A percentile compares a stretch with the other conserved stretches of the same genome.
These are phyloP conservation scores for Penicillium samsonianum DNA, from an alignment of 495 filamentous ascomycete species.

Conservation along the genomic window DNA sequence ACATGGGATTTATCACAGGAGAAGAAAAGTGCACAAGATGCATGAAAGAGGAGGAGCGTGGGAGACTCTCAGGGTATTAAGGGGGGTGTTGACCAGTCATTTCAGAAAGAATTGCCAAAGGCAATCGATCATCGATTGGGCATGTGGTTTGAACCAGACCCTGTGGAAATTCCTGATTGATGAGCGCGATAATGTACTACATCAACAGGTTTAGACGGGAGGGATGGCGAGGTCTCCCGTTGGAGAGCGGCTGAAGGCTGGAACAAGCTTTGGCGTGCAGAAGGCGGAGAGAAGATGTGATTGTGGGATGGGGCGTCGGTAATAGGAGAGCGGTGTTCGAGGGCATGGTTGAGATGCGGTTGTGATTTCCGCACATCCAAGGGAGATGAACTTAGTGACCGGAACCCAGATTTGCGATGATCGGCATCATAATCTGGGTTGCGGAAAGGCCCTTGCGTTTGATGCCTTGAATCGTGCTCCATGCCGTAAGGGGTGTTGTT, in stretches of 20 bases:
- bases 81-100: background rate
- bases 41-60: background rate
- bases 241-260: conserved; percentile 31
- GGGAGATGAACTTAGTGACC: conserved; percentile 47
- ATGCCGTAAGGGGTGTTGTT: conserved; percentile 48
- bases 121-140: conserved; percentile 31
- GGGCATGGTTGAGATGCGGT: conserved; percentile 26
- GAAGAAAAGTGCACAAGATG: conserved; percentile 14
- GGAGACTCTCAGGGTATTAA: conserved; percentile 14
- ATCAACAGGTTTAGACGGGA: conserved; percentile 38
- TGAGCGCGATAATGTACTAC: conserved; percentile 36
- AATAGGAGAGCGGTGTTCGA: conserved; percentile 34
- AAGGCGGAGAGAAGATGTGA: conserved; percentile 41
- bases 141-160: conserved; percentile 40
- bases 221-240: conserved; percentile 37
- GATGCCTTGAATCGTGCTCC: conserved; percentile 41
- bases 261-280: conserved; percentile 42
- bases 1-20: conserved; percentile 3
- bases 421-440: conserved; percentile 44
- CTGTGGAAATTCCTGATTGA: conserved; percentile 31
- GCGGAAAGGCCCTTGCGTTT: conserved; percentile 27
- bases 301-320: conserved; percentile 29
- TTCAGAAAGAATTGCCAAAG: background rate
- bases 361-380: conserved; percentile 49
- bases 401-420: conserved; percentile 40